These are phyloP conservation scores for Hypoxylon sp. DNA, from an alignment of 2,329 filamentous ascomycete genomes.

Conservation along the genomic window DNA sequence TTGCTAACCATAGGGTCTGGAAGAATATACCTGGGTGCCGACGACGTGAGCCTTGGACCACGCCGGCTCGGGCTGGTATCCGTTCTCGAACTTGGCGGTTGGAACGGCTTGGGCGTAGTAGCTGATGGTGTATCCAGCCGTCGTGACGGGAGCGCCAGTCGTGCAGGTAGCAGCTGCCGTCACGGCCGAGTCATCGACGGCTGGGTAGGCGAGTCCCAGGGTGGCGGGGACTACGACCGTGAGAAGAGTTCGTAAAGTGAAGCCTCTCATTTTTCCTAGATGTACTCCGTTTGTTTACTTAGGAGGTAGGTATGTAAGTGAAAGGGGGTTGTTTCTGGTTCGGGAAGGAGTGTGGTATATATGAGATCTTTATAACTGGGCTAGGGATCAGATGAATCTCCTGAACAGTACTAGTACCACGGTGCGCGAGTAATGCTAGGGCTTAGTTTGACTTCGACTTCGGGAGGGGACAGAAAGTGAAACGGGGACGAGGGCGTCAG, in stretches of 20 bases:
- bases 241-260: slow-evolving; percentile 20
- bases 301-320: slow-evolving; percentile 1
- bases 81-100: slow-evolving; percentile 35
- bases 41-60: slow-evolving; percentile 50
- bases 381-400: not conserved
- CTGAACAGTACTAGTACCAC: slow-evolving; percentile 15
- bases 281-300: not conserved
- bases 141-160: slow-evolving; percentile 48
- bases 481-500: slow-evolving; percentile 4
- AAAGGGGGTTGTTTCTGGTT: not conserved
- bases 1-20: not conserved
- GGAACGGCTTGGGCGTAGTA: slow-evolving; percentile 51
- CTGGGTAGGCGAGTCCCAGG: slow-evolving; percentile 37
- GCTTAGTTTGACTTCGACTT: not conserved
- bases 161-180: slow-evolving; percentile 44
- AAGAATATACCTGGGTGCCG: slow-evolving; percentile 49
- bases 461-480: slow-evolving; percentile 12
- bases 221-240: slow-evolving; percentile 22
- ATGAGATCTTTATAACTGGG: not conserved
- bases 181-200: slow-evolving; percentile 26
- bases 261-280: slow-evolving; percentile 25
- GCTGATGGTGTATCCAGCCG: slow-evolving; percentile 53
- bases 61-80: slow-evolving; percentile 49
- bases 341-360: not conserved
- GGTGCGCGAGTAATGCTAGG: slow-evolving; percentile 11